A percentile compares a stretch with the other conserved stretches of the same genome.
Evolutionary conservation across 148 eudicot genomes (phyloP).

Genomic region (Arbutus unedo): DNA sequence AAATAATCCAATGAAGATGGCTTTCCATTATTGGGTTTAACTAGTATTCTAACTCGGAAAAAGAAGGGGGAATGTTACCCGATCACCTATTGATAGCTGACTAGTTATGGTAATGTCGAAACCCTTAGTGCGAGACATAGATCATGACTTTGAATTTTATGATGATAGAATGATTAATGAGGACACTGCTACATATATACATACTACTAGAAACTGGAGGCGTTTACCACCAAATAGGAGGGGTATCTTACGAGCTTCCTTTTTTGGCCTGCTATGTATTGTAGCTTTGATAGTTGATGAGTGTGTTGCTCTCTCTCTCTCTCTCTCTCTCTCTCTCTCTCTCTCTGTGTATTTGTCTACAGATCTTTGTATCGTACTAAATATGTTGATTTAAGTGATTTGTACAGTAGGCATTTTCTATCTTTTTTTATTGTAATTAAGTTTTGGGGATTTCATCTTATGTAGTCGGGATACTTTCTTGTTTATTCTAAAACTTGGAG

Average conservation of each 20-base stretch:
- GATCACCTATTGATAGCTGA: neutral
- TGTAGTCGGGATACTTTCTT: no score
- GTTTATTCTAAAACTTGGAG: no score
- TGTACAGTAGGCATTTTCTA: constrained; percentile 3
- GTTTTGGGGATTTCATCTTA: no score
- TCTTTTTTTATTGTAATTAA: neutral
- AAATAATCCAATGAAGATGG: neutral
- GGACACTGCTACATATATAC: neutral
- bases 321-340: neutral
- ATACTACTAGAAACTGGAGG: neutral
- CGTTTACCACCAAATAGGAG: neutral
- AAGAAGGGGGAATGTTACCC: neutral
- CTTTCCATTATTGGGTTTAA: neutral
- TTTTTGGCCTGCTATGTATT: neutral
- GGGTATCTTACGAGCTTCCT: neutral
- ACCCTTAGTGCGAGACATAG: neutral
- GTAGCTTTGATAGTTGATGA: neutral
- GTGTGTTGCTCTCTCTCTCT: neutral
- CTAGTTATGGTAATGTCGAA: neutral
- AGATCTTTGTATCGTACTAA: neutral
- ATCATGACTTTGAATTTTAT: neutral
- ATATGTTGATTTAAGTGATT: neutral
- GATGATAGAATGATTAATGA: neutral
- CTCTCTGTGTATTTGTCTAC: neutral
- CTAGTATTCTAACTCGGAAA: neutral